These are phyloP conservation scores for Amauroascus niger DNA, from an alignment of 2,329 filamentous ascomycete species.

Conservation along the genomic window DNA sequence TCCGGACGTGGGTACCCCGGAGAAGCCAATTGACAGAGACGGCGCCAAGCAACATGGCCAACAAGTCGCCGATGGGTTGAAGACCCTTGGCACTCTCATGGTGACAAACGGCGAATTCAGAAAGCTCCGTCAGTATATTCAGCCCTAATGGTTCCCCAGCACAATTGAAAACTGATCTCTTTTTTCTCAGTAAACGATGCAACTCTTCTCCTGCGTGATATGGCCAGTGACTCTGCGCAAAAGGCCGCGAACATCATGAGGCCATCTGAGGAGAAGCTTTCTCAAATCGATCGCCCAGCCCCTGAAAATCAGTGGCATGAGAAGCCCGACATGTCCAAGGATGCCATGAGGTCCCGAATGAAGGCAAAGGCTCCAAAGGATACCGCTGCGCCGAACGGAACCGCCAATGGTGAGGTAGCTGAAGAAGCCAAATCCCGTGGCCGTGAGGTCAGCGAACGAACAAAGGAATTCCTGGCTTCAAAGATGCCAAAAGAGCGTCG, in stretches of 20 bases:
- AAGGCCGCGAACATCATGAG: conserved; percentile 67
- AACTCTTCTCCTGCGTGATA: conserved; percentile 70
- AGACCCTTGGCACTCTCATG: conserved; percentile 77
- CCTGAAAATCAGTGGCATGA: conserved; percentile 93
- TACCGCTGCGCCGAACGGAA: background rate
- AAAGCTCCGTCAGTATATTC: conserved; percentile 63
- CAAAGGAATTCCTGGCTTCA: conserved; percentile 65
- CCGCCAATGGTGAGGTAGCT: background rate
- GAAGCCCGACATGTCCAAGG: conserved; percentile 62
- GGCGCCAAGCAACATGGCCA: conserved; percentile 73
- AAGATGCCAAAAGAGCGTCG: conserved; percentile 91
- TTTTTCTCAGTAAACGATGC: conserved; percentile 64
- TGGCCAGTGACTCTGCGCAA: conserved; percentile 78
- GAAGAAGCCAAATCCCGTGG: conserved; percentile 39
- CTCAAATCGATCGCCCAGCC: conserved; percentile 71
- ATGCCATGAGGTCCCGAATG: conserved; percentile 58
- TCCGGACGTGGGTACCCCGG: conserved; percentile 50
- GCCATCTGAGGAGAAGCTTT: conserved; percentile 65
- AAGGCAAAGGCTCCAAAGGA: conserved; percentile 48
- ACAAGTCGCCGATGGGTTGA: conserved; percentile 71
- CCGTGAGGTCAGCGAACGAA: conserved; percentile 34
- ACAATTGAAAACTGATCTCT: conserved; percentile 16
- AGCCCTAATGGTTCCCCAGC: conserved; percentile 20
- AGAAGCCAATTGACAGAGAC: conserved; percentile 62
- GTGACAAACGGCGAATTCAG: conserved; percentile 95